Percentiles rank a stretch among this genome's conserved stretches.
Evolutionary conservation across 106 monocot genomes (phyloP).

Genomic region (Dendrobium catenatum): DNA sequence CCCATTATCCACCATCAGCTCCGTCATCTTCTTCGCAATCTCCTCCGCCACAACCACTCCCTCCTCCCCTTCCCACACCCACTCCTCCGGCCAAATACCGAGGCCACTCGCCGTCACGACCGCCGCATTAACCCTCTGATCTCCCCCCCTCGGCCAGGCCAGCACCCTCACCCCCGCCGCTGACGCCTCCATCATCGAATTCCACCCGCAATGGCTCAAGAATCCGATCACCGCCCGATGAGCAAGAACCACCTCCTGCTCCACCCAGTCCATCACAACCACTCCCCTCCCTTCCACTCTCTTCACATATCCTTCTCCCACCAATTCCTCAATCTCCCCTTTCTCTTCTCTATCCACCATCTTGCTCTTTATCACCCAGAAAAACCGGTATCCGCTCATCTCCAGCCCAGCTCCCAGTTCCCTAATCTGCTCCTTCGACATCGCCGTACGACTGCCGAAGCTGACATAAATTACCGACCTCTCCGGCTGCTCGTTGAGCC

Average conservation of each 20-base stretch:
- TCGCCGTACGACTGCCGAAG: constrained; percentile 57
- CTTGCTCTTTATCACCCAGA: constrained; percentile 55
- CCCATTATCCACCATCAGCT: constrained; percentile 27
- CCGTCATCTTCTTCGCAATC: constrained; percentile 28
- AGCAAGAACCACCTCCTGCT: constrained; percentile 37
- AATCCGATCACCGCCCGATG: constrained; percentile 50
- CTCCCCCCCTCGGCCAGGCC: constrained; percentile 43
- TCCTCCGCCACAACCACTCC: constrained; percentile 29
- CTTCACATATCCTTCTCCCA: constrained; percentile 35
- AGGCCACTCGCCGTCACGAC: constrained; percentile 30
- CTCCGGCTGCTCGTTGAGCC: constrained; percentile 48
- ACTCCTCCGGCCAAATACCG: constrained; percentile 48
- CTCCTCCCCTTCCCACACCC: constrained; percentile 49
- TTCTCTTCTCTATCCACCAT: constrained; percentile 49
- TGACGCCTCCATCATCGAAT: constrained; percentile 55
- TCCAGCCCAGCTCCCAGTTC: constrained; percentile 50
- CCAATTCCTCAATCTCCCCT: constrained; percentile 16
- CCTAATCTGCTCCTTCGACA: constrained; percentile 28
- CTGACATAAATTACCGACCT: constrained; percentile 60
- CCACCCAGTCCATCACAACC: constrained; percentile 56
- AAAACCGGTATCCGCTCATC: constrained; percentile 43
- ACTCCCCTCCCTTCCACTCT: constrained; percentile 42
- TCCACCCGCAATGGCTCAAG: constrained; percentile 72
- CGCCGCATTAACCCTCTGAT: constrained; percentile 53
- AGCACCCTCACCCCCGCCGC: constrained; percentile 35